phyloP scores from a whole-genome alignment of 2,329 filamentous ascomycete genomes.

The Diplocarpon rosae region DNA sequence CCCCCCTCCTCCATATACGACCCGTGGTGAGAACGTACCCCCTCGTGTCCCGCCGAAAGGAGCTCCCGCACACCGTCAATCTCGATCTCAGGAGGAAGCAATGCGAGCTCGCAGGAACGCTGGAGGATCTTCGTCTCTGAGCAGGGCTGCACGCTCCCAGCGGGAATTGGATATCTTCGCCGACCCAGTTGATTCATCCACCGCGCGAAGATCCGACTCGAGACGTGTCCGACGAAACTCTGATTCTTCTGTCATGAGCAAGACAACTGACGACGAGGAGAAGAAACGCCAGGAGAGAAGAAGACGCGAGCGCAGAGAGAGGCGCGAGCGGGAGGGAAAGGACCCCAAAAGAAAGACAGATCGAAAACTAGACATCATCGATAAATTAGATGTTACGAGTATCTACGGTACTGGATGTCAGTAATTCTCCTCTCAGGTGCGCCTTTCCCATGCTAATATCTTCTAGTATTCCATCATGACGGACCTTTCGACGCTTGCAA shows the following conservation, averaged over 20 bases:
- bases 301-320: slow-evolving; percentile 39
- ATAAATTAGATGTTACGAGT: slow-evolving; percentile 91
- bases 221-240: slow-evolving; percentile 62
- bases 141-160: slow-evolving; percentile 14
- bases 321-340: slow-evolving; percentile 30
- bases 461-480: slow-evolving; percentile 89
- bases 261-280: slow-evolving; percentile 45
- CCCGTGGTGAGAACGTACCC: slow-evolving; percentile 36
- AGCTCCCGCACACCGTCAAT: slow-evolving; percentile 42
- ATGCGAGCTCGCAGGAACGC: slow-evolving; percentile 37
- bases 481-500: slow-evolving; percentile 96
- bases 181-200: slow-evolving; percentile 25
- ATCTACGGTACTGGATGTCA: slow-evolving; percentile 86
- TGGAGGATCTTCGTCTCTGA: slow-evolving; percentile 28
- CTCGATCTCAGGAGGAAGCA: slow-evolving; percentile 57
- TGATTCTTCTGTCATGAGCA: slow-evolving; percentile 62
- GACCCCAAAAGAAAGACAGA: slow-evolving; percentile 28
- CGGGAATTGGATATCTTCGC: slow-evolving; percentile 27
- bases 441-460: slow-evolving; percentile 4
- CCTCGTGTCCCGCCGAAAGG: slow-evolving; percentile 25
- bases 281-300: slow-evolving; percentile 46
- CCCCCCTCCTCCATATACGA: slow-evolving; percentile 20
- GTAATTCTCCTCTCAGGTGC: slow-evolving; percentile 29
- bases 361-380: slow-evolving; percentile 69
- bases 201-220: slow-evolving; percentile 29